A percentile compares a stretch with the other conserved stretches of the same genome.
These are phyloP conservation scores for Corylus americana DNA, from an alignment of 306 rosid genomes.

Conservation along the genomic window DNA sequence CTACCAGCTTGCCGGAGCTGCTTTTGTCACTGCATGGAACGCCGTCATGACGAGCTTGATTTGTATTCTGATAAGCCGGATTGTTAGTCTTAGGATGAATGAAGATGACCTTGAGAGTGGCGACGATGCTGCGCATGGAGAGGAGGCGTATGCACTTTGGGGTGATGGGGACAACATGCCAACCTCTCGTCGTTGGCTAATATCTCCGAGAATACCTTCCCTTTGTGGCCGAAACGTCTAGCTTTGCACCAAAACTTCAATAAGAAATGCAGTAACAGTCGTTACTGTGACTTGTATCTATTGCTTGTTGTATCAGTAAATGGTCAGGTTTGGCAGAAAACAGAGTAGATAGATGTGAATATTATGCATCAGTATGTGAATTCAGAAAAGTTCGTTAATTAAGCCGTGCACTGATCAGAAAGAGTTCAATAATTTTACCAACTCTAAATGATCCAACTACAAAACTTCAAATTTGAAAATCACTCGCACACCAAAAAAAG, in stretches of 20 bases:
- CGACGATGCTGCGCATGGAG: conserved; percentile 76
- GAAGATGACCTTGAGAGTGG: conserved; percentile 71
- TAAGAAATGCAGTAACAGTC: conserved; percentile 3
- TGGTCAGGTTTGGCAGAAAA: background rate
- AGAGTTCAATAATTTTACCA: too few species aligned
- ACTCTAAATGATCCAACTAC: too few species aligned
- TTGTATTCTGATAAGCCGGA: conserved; percentile 40
- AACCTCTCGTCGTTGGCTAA: conserved; percentile 31
- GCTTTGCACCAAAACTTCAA: background rate
- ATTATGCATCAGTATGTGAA: background rate
- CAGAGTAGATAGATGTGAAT: background rate
- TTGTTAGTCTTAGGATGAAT: conserved; percentile 60
- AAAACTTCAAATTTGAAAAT: background rate
- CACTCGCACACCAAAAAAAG: background rate
- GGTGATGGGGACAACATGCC: conserved; percentile 63
- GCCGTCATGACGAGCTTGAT: conserved; percentile 56
- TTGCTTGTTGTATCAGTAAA: too few species aligned
- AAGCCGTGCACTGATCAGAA: too few species aligned
- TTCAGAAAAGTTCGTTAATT: background rate
- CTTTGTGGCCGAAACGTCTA: conserved; percentile 16
- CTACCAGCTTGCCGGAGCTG: conserved; percentile 55
- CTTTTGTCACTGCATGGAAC: conserved; percentile 58
- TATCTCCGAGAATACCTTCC: conserved; percentile 38
- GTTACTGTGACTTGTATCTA: conserved; percentile 9
- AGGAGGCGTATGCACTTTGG: conserved; percentile 78